A percentile compares a stretch with the other conserved stretches of the same genome.
These are phyloP conservation scores for Dothiorella sarmentorum DNA, from an alignment of 2,329 filamentous ascomycete species.

Conservation along the genomic window DNA sequence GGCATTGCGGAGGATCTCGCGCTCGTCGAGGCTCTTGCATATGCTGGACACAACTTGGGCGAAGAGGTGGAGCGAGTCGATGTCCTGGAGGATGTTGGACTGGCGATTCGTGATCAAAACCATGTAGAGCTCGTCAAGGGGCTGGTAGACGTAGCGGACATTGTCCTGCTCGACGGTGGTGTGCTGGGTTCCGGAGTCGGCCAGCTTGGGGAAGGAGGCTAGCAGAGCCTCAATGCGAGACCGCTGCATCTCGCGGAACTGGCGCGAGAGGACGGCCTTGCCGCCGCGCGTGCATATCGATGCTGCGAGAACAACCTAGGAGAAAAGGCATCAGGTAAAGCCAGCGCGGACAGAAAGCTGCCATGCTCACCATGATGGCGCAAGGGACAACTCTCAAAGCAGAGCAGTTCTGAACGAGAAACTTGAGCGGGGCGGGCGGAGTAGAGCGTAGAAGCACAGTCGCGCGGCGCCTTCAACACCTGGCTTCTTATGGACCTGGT, in stretches of 20 bases:
- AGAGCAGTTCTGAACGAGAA: not conserved
- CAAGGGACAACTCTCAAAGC: not conserved
- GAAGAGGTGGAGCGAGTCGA: constrained; percentile 96
- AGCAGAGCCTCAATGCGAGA: constrained; percentile 95
- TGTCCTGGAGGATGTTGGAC: constrained; percentile 98
- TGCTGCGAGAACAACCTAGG: constrained; percentile 91
- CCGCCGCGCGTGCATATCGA: constrained; percentile 98
- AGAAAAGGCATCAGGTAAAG: constrained; percentile 4
- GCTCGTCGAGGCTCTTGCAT: constrained; percentile 92
- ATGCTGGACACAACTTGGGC: constrained; percentile 95
- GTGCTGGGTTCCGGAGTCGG: constrained; percentile 92
- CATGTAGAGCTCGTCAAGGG: constrained; percentile 98
- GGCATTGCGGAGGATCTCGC: constrained; percentile 90
- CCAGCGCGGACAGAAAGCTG: not conserved
- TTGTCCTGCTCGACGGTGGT: constrained; percentile 99
- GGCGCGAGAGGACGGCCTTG: constrained; percentile 95
- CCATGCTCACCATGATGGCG: constrained; percentile 5
- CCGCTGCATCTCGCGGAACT: constrained; percentile 96
- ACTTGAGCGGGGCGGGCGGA: not conserved
- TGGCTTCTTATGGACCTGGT: constrained; percentile 18
- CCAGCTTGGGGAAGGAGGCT: constrained; percentile 95
- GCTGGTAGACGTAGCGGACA: constrained; percentile 98
- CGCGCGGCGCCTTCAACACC: constrained; percentile 11
- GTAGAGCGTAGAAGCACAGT: not conserved
- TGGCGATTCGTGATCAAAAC: constrained; percentile 99